These are phyloP conservation scores for Zymoseptoria passerinii DNA, from an alignment of 2,329 filamentous ascomycete species.

Conservation along the genomic window DNA sequence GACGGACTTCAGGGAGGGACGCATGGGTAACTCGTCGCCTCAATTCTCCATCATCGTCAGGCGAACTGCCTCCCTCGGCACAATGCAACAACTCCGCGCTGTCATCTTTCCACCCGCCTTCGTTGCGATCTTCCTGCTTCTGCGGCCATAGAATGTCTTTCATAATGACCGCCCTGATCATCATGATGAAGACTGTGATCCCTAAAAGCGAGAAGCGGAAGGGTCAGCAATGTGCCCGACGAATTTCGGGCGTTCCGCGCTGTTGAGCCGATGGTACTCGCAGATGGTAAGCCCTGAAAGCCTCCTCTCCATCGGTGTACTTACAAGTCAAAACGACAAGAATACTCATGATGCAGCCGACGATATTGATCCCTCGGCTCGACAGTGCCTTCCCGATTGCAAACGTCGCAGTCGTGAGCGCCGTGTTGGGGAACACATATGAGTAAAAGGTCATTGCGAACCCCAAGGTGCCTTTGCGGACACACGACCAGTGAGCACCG, in stretches of 20 bases:
- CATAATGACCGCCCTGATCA: slow-evolving; percentile 58
- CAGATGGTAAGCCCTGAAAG: too few species aligned
- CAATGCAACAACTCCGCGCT: background rate
- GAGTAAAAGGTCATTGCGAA: slow-evolving; percentile 84
- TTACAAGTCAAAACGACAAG: slow-evolving; percentile 56
- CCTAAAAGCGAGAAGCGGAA: too few species aligned
- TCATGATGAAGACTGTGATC: slow-evolving; percentile 58
- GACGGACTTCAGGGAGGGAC: background rate
- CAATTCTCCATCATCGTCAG: background rate
- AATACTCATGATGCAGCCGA: slow-evolving; percentile 61
- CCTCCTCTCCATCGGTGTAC: too few species aligned
- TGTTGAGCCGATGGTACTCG: too few species aligned
- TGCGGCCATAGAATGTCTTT: slow-evolving; percentile 69
- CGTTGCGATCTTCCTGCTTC: slow-evolving; percentile 57
- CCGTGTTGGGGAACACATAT: slow-evolving; percentile 72
- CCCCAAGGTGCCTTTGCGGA: slow-evolving; percentile 52
- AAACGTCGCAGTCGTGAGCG: slow-evolving; percentile 55
- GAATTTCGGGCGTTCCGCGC: too few species aligned
- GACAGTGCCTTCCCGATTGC: slow-evolving; percentile 51
- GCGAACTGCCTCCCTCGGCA: background rate
- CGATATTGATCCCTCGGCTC: slow-evolving; percentile 49
- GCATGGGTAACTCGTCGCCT: background rate
- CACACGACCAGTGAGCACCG: slow-evolving; percentile 64
- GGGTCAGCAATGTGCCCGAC: too few species aligned
- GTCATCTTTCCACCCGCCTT: slow-evolving; percentile 46